These are phyloP conservation scores for Linum trigynum DNA, from an alignment of 345 rosid genomes.

Conservation along the genomic window DNA sequence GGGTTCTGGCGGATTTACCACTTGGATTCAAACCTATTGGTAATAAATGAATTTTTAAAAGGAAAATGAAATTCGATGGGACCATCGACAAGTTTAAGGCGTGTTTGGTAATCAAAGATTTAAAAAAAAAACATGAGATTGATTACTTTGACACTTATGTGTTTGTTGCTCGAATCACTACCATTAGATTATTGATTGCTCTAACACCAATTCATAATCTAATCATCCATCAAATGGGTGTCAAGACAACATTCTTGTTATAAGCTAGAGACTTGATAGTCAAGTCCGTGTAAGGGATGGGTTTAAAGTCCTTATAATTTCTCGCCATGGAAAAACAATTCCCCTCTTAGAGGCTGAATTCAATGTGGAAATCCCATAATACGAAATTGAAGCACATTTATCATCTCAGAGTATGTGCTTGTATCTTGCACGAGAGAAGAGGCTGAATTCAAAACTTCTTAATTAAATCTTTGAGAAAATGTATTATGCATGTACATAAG, in stretches of 20 bases:
- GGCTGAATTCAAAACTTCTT: too few relatives aligned
- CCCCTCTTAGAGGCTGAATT: too few relatives aligned
- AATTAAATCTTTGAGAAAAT: too few relatives aligned
- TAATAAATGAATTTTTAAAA: neutral
- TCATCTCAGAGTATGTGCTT: too few relatives aligned
- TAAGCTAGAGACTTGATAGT: too few relatives aligned
- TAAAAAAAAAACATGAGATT: neutral
- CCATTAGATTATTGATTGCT: neutral
- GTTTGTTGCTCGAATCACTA: neutral
- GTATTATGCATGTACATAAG: too few relatives aligned
- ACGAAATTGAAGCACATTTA: too few relatives aligned
- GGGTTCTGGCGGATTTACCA: neutral
- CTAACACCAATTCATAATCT: neutral
- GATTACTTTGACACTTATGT: slow-evolving; percentile 1
- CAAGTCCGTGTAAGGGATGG: too few relatives aligned
- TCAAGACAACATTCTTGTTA: neutral
- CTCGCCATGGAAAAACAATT: too few relatives aligned
- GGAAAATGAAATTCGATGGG: neutral
- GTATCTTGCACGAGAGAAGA: too few relatives aligned
- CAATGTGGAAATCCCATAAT: too few relatives aligned
- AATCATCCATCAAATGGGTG: neutral
- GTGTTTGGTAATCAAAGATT: neutral
- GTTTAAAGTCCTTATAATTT: too few relatives aligned
- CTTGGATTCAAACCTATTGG: neutral
- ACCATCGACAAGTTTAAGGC: neutral